Conservation (phyloP, 371 early-diverging fungal species). For the Mortierella sp. region DNA sequence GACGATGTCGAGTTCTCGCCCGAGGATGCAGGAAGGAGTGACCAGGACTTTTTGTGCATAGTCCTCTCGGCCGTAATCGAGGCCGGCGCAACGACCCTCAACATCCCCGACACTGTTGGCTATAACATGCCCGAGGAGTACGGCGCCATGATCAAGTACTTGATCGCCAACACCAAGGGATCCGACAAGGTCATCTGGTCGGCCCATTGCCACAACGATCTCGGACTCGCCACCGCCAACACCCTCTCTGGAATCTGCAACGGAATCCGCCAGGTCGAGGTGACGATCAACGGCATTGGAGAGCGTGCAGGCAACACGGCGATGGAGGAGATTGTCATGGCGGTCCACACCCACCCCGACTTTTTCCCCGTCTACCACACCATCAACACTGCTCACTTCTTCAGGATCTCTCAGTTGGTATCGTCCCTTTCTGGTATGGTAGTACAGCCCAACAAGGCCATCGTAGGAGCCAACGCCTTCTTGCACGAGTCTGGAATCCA, state of each 20-base stretch:
- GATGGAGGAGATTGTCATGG: conserved; percentile 96
- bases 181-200: conserved; percentile 86
- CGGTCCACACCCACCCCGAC: conserved; percentile 89
- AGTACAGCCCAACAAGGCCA: conserved; percentile 97
- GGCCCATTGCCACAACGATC: conserved; percentile 97
- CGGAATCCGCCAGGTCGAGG: conserved; percentile 97
- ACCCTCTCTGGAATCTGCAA: conserved; percentile 90
- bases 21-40: conserved; percentile 95
- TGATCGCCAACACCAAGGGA: conserved; percentile 83
- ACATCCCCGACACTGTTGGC: conserved; percentile 97
- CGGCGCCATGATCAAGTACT: conserved; percentile 84
- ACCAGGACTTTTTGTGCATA: conserved; percentile 87
- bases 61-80: conserved; percentile 90
- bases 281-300: conserved; percentile 97
- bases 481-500: conserved; percentile 98
- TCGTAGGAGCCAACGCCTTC: conserved; percentile 98
- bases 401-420: conserved; percentile 90
- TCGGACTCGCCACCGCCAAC: conserved; percentile 97
- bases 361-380: conserved; percentile 88
- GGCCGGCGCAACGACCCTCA: conserved; percentile 96
- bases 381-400: conserved; percentile 91
- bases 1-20: conserved; percentile 94
- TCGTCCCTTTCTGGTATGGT: conserved; percentile 91
- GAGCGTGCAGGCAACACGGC: conserved; percentile 98
- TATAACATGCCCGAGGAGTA: conserved; percentile 94